Percentiles rank a stretch among this genome's conserved stretches.
Conservation (phyloP, 495 filamentous ascomycete species). For the Penicillium cinerascens region DNA sequence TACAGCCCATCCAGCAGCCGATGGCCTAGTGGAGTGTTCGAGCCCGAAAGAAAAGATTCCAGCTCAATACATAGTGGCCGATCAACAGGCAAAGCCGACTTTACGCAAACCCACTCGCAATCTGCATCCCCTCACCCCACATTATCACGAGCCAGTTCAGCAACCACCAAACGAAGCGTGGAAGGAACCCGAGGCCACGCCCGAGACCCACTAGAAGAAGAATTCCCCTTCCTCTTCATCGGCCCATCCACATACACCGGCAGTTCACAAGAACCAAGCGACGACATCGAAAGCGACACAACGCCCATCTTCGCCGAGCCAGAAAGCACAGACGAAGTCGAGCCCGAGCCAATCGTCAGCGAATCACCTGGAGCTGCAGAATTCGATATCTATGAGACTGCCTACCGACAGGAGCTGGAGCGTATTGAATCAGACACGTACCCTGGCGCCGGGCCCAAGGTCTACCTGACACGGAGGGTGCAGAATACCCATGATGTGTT, state of each 20-base stretch:
- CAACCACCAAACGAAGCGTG: constrained; percentile 38
- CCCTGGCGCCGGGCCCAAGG: constrained; percentile 32
- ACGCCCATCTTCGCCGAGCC: constrained; percentile 23
- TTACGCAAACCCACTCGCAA: constrained; percentile 14
- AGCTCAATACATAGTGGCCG: constrained; percentile 25
- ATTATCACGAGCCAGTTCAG: constrained; percentile 36
- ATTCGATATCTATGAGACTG: constrained; percentile 81
- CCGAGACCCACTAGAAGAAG: constrained; percentile 58
- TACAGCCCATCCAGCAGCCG: constrained; percentile 17
- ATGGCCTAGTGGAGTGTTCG: constrained; percentile 14
- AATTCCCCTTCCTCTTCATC: constrained; percentile 68
- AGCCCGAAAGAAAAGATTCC: constrained; percentile 28
- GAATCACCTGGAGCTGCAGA: constrained; percentile 79
- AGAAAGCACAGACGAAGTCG: constrained; percentile 14
- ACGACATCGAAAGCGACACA: constrained; percentile 14
- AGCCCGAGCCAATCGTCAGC: constrained; percentile 53
- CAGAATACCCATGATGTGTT: constrained; percentile 49
- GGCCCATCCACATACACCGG: constrained; percentile 54
- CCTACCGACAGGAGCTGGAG: constrained; percentile 77
- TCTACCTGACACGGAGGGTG: constrained; percentile 61
- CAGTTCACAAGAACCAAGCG: constrained; percentile 9
- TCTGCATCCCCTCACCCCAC: constrained; percentile 26
- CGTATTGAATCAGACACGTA: constrained; percentile 51
- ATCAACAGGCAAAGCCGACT: constrained; percentile 20
- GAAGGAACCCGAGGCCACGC: constrained; percentile 60